Evolutionary conservation across 192 early-diverging fungal genomes (phyloP).

Genomic region (Coemansia sp.): DNA sequence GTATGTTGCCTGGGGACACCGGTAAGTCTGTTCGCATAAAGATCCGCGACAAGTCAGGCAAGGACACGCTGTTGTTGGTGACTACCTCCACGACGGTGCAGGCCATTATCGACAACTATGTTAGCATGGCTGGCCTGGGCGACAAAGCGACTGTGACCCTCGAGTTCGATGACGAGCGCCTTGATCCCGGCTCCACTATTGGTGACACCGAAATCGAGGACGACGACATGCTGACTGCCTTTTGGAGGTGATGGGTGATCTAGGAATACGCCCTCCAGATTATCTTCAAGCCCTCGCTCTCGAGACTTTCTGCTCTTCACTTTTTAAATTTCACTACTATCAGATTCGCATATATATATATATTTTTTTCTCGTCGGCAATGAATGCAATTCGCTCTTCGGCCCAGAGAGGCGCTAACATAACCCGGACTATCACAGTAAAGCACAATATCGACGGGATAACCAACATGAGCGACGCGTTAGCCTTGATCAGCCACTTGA

Average conservation of each 20-base stretch:
- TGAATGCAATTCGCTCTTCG: not conserved
- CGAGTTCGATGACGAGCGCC: slow-evolving; percentile 58
- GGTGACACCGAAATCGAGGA: slow-evolving; percentile 59
- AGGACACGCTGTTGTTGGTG: slow-evolving; percentile 38
- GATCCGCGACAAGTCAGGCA: slow-evolving; percentile 28
- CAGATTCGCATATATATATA: too few species aligned
- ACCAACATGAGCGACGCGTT: slow-evolving; percentile 19
- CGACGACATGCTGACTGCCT: slow-evolving; percentile 59
- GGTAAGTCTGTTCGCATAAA: slow-evolving; percentile 39
- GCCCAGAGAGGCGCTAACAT: slow-evolving; percentile 2
- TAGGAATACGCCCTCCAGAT: not conserved
- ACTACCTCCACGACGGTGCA: slow-evolving; percentile 37
- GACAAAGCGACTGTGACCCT: slow-evolving; percentile 20
- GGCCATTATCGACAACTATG: slow-evolving; percentile 54
- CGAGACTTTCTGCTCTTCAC: not conserved
- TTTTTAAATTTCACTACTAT: not conserved
- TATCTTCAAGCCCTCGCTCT: not conserved
- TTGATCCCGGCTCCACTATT: slow-evolving; percentile 45
- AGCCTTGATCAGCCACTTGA: slow-evolving; percentile 32
- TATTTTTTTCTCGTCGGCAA: not conserved
- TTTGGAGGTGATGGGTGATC: slow-evolving; percentile 17
- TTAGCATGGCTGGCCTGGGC: slow-evolving; percentile 28
- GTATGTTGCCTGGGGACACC: not conserved
- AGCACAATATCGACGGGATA: slow-evolving; percentile 28
- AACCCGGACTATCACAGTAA: slow-evolving; percentile 12